Evolutionary conservation across 352 stramenopile genomes (phyloP), one percentile per base, ranked within the genome.

Genomic region (Phytophthora europaea): DNA sequence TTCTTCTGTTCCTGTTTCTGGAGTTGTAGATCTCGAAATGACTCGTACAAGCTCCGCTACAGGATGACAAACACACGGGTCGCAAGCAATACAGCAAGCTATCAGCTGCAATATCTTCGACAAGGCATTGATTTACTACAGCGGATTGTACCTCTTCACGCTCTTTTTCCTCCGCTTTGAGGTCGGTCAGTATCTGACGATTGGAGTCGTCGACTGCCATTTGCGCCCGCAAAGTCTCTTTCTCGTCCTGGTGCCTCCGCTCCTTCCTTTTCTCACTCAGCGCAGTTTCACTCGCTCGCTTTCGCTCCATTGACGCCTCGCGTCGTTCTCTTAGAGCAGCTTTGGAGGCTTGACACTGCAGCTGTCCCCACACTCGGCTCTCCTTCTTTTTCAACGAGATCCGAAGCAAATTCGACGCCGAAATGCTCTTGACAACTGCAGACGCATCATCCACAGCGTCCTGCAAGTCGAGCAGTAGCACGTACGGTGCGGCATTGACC

Each of bases 161-260:
- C 55, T 83, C 61, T 61, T 94, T 95, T 55, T 95, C 89, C 18
- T 92, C 82, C 2, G 83, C 84, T 51, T 95, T 94, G 16, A 94
- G 70, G 56, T 95, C 87, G 4, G 71, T 68, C 10, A 96, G 71
- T 20, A 94, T 80, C 64, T 94, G 87, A 4, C 87, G 84, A 53
- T 93, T 94, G 8, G 75, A 67, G 50, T 96, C 87, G 45, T 94
- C 89, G 9, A 96, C 82, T 1, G 82, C 84, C 89, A 96, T 94
- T 61, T 96, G 89, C 3, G 88, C 89, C 4, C 89, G 84, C 34
- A 96, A 68, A 12, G 85, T 90, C 26, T 89, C 82, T 57, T 92
- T 92, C 63, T 96, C 87, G 36, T 93, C 89, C 22, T 82, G 61
- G 45, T 93, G 75, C 40, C 81, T 88, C 13, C 70, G 69, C 1